Evolutionary conservation across 768 basidiomycete species (phyloP).

Genomic region (Suillus decipiens): DNA sequence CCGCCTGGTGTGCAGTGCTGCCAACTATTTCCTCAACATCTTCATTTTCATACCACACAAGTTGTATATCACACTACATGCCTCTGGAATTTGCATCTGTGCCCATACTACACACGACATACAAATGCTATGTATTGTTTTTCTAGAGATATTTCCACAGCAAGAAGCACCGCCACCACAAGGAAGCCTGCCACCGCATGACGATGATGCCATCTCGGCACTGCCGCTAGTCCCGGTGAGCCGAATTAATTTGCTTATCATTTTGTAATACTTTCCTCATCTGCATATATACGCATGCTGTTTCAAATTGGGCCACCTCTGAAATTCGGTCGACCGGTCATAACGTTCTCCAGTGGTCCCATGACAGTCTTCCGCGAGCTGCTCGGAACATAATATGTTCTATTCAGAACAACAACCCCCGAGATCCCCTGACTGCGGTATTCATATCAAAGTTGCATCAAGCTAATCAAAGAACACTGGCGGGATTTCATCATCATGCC

Average conservation of each 20-base stretch:
- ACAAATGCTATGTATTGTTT: conserved; percentile 9
- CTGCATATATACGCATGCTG: neutral
- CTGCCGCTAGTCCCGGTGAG: neutral
- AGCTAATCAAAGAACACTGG: neutral
- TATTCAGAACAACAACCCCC: neutral
- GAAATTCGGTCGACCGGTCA: conserved; percentile 1
- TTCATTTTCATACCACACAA: conserved; percentile 6
- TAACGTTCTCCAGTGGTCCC: neutral
- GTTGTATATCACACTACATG: neutral
- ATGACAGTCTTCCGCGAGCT: neutral
- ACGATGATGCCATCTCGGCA: neutral
- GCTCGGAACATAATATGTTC: neutral
- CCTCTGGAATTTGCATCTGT: conserved; percentile 2
- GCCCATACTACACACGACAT: neutral
- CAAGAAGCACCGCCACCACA: neutral
- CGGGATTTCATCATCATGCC: neutral
- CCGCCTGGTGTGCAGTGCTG: conserved; percentile 1
- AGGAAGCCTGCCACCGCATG: neutral
- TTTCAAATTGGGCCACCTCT: neutral
- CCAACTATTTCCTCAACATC: neutral
- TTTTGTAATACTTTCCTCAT: neutral
- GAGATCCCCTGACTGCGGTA: neutral
- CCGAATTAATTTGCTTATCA: conserved; percentile 4
- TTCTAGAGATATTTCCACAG: neutral
- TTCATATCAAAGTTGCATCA: neutral